Conservation (phyloP, 2,329 filamentous ascomycete species). For the Escovopsis sp. region DNA sequence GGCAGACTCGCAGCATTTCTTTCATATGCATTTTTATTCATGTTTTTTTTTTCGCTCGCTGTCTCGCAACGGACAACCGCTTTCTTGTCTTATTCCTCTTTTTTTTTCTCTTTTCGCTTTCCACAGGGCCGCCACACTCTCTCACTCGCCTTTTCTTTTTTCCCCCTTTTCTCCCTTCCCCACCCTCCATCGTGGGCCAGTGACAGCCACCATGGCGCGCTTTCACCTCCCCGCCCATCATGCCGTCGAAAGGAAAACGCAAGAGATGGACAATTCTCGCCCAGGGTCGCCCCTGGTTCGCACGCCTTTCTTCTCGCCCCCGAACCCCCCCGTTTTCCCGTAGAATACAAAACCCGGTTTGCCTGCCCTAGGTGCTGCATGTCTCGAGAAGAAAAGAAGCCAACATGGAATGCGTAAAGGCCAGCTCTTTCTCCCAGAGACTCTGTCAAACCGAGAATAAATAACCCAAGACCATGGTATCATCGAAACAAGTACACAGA, state of each 20-base stretch:
- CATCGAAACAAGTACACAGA: constrained; percentile 1
- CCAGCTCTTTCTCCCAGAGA: neutral
- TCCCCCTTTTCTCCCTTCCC: constrained; percentile 1
- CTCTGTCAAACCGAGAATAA: neutral
- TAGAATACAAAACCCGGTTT: constrained; percentile 5
- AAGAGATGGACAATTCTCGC: neutral
- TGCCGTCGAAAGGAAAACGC: constrained; percentile 3
- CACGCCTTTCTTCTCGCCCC: constrained; percentile 2
- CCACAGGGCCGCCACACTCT: constrained; percentile 1
- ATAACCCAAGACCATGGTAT: constrained; percentile 7
- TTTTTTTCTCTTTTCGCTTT: constrained; percentile 1
- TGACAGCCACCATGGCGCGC: constrained; percentile 1
- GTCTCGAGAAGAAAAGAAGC: neutral
- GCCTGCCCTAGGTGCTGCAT: neutral
- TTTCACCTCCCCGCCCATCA: constrained; percentile 3
- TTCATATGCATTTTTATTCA: constrained; percentile 4
- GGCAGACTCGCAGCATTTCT: no score
- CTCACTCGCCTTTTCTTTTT: constrained; percentile 5
- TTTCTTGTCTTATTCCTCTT: constrained; percentile 1
- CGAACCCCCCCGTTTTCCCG: neutral
- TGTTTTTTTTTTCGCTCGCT: constrained; percentile 4
- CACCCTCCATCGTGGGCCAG: constrained; percentile 1
- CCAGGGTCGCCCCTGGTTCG: constrained; percentile 7
- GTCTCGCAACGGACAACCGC: constrained; percentile 1
- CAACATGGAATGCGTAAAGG: constrained; percentile 3